These are phyloP conservation scores for Colletotrichum spaethianum DNA, from an alignment of 2,329 filamentous ascomycete species.

Conservation along the genomic window DNA sequence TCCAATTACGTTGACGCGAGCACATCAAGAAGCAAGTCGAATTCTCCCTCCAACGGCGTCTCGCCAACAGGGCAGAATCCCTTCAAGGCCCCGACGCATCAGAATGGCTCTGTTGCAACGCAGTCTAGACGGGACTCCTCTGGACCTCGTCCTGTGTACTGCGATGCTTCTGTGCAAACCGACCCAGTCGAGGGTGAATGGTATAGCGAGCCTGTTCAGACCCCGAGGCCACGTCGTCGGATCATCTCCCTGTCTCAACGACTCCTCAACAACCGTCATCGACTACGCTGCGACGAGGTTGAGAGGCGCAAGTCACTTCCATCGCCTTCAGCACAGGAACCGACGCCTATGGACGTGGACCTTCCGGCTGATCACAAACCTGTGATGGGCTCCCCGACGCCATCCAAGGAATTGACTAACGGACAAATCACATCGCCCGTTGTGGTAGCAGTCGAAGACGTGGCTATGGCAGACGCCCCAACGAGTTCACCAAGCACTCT, in stretches of 20 bases:
- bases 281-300: slow-evolving; percentile 57
- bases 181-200: slow-evolving; percentile 68
- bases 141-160: slow-evolving; percentile 59
- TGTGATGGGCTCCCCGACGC: slow-evolving; percentile 22
- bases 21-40: slow-evolving; percentile 68
- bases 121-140: slow-evolving; percentile 57
- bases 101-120: slow-evolving; percentile 48
- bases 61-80: slow-evolving; percentile 54
- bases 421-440: slow-evolving; percentile 23
- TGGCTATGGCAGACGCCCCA: slow-evolving; percentile 50
- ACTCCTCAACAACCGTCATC: slow-evolving; percentile 64
- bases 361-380: slow-evolving; percentile 53
- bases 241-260: slow-evolving; percentile 69
- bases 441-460: slow-evolving; percentile 43
- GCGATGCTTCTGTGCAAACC: slow-evolving; percentile 68
- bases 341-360: slow-evolving; percentile 58
- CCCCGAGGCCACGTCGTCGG: slow-evolving; percentile 59
- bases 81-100: slow-evolving; percentile 47
- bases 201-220: slow-evolving; percentile 58
- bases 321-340: slow-evolving; percentile 46
- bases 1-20: slow-evolving; percentile 66
- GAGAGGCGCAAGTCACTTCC: slow-evolving; percentile 50
- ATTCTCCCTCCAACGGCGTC: slow-evolving; percentile 61
- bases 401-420: slow-evolving; percentile 40
- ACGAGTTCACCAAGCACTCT: slow-evolving; percentile 46